These are phyloP conservation scores for Heracleum sosnowskyi DNA, from an alignment of 129 eudicot species.

Conservation along the genomic window DNA sequence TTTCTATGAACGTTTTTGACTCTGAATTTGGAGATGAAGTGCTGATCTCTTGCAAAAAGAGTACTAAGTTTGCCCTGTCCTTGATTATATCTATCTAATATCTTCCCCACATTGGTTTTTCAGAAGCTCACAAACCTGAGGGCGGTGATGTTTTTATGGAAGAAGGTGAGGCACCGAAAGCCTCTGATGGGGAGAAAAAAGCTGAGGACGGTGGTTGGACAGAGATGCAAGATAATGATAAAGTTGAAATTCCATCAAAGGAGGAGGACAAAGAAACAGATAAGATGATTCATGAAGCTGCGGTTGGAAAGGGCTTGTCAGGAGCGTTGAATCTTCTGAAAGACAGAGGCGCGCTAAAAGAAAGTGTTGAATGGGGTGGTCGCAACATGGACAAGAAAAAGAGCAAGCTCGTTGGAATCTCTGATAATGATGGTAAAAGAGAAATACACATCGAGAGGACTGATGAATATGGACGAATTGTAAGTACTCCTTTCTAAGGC, in stretches of 20 bases:
- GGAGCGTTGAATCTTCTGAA: conserved; percentile 74
- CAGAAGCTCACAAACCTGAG: conserved; percentile 73
- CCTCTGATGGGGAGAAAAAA: conserved; percentile 33
- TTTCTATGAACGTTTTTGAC: background rate
- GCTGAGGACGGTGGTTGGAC: conserved; percentile 63
- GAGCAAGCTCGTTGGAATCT: conserved; percentile 90
- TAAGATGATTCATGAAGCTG: conserved; percentile 74
- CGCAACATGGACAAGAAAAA: conserved; percentile 97
- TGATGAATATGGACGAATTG: conserved; percentile 94
- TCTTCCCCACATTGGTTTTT: background rate
- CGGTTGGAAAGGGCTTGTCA: conserved; percentile 85
- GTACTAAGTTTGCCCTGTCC: background rate
- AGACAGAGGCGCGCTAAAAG: conserved; percentile 81
- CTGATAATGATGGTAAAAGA: conserved; percentile 55
- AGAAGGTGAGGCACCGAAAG: conserved; percentile 55
- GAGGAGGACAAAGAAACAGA: conserved; percentile 52
- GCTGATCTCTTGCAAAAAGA: background rate
- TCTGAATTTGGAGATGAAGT: background rate
- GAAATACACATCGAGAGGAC: conserved; percentile 85
- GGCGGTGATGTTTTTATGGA: conserved; percentile 90
- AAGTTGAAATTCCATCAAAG: conserved; percentile 31
- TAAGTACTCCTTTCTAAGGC: conserved; percentile 32
- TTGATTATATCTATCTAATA: background rate
- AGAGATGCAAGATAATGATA: conserved; percentile 44
- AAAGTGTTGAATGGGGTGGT: conserved; percentile 93